phyloP scores from a whole-genome alignment of 2,329 filamentous ascomycete species.

The Diaporthe ilicicola region DNA sequence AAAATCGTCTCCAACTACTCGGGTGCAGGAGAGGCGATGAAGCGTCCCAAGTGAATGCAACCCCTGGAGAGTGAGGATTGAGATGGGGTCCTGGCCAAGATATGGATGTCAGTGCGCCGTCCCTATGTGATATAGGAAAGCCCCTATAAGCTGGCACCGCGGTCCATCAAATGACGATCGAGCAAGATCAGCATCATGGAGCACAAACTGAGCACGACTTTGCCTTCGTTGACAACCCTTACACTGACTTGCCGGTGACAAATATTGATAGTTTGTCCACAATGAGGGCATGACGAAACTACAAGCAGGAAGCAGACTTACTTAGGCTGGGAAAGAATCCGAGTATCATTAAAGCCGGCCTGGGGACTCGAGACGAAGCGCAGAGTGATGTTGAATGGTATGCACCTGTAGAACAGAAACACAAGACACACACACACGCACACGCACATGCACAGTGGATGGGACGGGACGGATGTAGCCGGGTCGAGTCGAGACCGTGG shows the following conservation, averaged over 20 bases:
- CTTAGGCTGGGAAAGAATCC: background rate
- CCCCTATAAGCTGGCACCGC: background rate
- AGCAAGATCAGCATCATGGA: slow-evolving; percentile 24
- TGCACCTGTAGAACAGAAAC: slow-evolving; percentile 7
- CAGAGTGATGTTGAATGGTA: slow-evolving; percentile 3
- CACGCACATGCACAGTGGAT: slow-evolving; percentile 11
- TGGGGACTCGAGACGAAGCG: background rate
- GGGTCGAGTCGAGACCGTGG: slow-evolving; percentile 12
- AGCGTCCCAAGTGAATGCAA: background rate
- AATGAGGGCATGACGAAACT: background rate
- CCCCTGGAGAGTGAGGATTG: background rate
- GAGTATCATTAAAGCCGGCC: background rate
- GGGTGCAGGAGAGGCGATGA: background rate
- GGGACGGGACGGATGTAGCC: slow-evolving; percentile 19
- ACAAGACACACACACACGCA: slow-evolving; percentile 19
- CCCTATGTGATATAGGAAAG: background rate
- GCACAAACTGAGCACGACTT: background rate
- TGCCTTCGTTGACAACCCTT: background rate
- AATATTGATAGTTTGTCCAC: background rate
- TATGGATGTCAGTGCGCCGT: background rate
- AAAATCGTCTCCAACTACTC: background rate
- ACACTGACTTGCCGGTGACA: background rate
- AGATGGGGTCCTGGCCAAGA: background rate
- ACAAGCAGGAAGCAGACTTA: background rate
- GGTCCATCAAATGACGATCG: slow-evolving; percentile 4